Evolutionary conservation across 2,329 filamentous ascomycete genomes (phyloP).

Genomic region (Apiospora phragmitis): DNA sequence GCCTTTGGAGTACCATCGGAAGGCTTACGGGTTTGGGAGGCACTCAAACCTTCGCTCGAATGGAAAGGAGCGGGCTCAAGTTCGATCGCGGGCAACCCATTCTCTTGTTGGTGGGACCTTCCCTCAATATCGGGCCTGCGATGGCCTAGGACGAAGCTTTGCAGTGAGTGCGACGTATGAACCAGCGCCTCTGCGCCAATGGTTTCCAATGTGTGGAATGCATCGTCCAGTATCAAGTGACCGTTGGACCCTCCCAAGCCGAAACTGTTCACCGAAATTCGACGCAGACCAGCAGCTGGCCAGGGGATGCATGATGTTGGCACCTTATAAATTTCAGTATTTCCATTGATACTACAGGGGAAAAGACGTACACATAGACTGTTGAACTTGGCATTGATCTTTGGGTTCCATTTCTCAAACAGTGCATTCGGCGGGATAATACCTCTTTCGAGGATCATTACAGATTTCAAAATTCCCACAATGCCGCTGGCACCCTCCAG

Average conservation of each 20-base stretch:
- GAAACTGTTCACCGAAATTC: slow-evolving; percentile 33
- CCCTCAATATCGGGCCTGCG: background rate
- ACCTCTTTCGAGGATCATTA: slow-evolving; percentile 40
- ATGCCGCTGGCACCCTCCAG: slow-evolving; percentile 34
- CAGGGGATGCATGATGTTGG: slow-evolving; percentile 20
- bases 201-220: background rate
- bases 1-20: background rate
- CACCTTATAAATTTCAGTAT: background rate
- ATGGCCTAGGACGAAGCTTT: background rate
- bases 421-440: slow-evolving; percentile 43
- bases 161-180: background rate
- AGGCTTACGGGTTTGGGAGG: background rate
- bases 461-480: slow-evolving; percentile 31
- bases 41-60: background rate
- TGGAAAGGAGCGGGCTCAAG: background rate
- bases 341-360: background rate
- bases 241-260: slow-evolving; percentile 33
- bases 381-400: slow-evolving; percentile 12
- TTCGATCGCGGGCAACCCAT: background rate
- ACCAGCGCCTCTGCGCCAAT: background rate
- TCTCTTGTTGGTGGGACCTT: background rate
- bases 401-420: slow-evolving; percentile 38
- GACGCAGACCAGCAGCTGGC: slow-evolving; percentile 20
- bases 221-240: slow-evolving; percentile 6
- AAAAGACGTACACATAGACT: background rate